Percentiles rank a stretch among this genome's conserved stretches.
Evolutionary conservation across 108 stramenopile species (phyloP).

Genomic region (Nitzschia putrida): DNA sequence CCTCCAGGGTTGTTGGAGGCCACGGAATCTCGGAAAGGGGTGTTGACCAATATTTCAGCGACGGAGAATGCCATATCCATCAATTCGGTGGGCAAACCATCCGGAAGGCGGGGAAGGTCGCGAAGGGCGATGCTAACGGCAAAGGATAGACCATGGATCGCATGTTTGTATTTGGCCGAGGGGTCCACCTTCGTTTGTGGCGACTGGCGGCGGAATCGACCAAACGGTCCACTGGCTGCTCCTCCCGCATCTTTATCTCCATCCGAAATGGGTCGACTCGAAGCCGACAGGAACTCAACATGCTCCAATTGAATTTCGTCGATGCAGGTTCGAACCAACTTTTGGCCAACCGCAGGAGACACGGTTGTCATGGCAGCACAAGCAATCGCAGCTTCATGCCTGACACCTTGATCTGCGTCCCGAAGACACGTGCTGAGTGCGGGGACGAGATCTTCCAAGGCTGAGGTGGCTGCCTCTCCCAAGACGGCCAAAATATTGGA

Average conservation of each 20-base stretch:
- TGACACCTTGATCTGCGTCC: conserved; percentile 77
- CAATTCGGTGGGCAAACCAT: conserved; percentile 65
- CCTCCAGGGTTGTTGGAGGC: conserved; percentile 57
- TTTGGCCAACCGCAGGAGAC: conserved; percentile 63
- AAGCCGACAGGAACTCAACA: conserved; percentile 47
- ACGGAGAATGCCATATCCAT: conserved; percentile 57
- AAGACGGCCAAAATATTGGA: conserved; percentile 68
- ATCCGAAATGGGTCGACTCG: background rate
- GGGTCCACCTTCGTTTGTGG: conserved; percentile 27
- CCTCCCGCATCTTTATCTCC: conserved; percentile 2
- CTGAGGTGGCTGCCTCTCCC: conserved; percentile 74
- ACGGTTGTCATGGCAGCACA: conserved; percentile 60
- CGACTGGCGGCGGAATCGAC: conserved; percentile 19
- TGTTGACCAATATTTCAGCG: conserved; percentile 58
- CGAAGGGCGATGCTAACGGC: conserved; percentile 68
- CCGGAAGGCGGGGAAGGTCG: conserved; percentile 64
- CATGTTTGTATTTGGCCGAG: conserved; percentile 53
- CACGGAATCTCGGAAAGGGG: conserved; percentile 60
- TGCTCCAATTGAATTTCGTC: conserved; percentile 54
- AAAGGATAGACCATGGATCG: conserved; percentile 76
- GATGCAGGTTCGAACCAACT: conserved; percentile 41
- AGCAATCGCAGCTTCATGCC: conserved; percentile 78
- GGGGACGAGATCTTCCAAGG: conserved; percentile 59
- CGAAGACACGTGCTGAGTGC: conserved; percentile 58
- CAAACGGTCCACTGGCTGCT: conserved; percentile 1